Base-by-base conservation (phyloP, 1,284 basidiomycete genomes). In the Irpex lacteus region DNA sequence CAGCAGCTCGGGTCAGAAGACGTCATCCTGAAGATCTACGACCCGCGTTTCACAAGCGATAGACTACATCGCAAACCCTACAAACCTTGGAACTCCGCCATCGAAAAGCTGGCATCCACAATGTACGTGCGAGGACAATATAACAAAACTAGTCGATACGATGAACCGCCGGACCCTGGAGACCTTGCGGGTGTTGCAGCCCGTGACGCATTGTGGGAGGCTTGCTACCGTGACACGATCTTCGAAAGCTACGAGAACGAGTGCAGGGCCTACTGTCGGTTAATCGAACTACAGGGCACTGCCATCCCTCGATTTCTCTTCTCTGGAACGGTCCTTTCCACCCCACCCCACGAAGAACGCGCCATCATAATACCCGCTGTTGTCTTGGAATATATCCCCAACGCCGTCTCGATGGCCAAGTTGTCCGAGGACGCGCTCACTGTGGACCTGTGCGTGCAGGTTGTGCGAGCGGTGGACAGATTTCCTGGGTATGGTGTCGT, bases 1-100 rank as follows among this genome's bases (percentile, higher is more conserved):
- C 74, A 73, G 15, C 72, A 75, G 47, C 76, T 52, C 8, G 50
- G 50, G 15, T 8, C 50, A 18, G 32, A 66, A 9, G 49, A 44
- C 3, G 60, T 60, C 37, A 32, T 66, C 37, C 15, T 66, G 38
- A 66, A 66, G 47, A 62, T 66, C 11, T 66, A 37, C 49, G 65
- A 66, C 47, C 58, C 63, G 4, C 65, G 65, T 11, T 66, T 62
- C 37, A 34, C 60, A 0, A 47, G 60, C 49, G 59, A 63, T 11
- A 21, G 64, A 21, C 18, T 19, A 9, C 32, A 21, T 21, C 19
- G 19, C 52, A 6, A 9, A 4, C 49, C 38, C 26, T 4, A 34
- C 5, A 32, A 34, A 8, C 61, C 61, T 4, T 65, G 64, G 64
- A 58, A 21, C 9, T 40, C 58, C 34, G 60, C 40, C 18, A 9